Conservation (phyloP, 305 asterid genomes). For the Plantago rigida region DNA sequence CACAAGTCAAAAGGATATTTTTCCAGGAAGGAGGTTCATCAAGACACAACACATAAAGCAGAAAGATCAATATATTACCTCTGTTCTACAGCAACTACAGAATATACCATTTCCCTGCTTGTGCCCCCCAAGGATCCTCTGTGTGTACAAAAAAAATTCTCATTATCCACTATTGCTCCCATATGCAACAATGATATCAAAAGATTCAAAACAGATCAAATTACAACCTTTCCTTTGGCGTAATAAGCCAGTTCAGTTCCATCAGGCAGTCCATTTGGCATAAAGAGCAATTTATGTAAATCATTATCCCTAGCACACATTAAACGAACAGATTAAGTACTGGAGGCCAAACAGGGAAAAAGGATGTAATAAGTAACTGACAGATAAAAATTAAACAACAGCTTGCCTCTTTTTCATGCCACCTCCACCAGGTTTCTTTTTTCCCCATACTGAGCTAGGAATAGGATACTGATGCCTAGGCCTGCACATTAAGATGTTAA, state of each 20-base stretch:
- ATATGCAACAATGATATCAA: constrained; percentile 22
- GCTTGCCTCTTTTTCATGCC: constrained; percentile 46
- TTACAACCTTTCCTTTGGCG: constrained; percentile 89
- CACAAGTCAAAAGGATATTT: constrained; percentile 14
- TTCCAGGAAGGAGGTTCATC: constrained; percentile 5
- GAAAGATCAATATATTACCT: constrained; percentile 37
- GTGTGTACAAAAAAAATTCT: constrained; percentile 24
- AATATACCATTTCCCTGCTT: constrained; percentile 88
- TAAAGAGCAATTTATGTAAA: constrained; percentile 71
- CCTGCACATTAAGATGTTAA: constrained; percentile 31
- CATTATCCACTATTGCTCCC: constrained; percentile 21
- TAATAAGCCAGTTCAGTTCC: constrained; percentile 91
- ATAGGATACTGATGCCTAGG: constrained; percentile 28
- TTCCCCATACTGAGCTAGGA: constrained; percentile 30
- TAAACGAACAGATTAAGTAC: constrained; percentile 16
- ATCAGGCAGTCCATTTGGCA: constrained; percentile 98
- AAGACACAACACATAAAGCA: constrained; percentile 6
- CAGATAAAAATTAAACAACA: not conserved
- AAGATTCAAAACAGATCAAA: constrained; percentile 5
- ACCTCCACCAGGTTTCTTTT: constrained; percentile 35
- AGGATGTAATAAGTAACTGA: constrained; percentile 10
- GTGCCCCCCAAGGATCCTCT: constrained; percentile 90
- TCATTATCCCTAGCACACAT: constrained; percentile 71
- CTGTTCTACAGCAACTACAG: constrained; percentile 77
- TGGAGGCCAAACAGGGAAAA: not conserved